Evolutionary conservation across 2,329 filamentous ascomycete species (phyloP), one percentile per base, ranked within the genome.

Genomic region (Grosmannia clavigera): DNA sequence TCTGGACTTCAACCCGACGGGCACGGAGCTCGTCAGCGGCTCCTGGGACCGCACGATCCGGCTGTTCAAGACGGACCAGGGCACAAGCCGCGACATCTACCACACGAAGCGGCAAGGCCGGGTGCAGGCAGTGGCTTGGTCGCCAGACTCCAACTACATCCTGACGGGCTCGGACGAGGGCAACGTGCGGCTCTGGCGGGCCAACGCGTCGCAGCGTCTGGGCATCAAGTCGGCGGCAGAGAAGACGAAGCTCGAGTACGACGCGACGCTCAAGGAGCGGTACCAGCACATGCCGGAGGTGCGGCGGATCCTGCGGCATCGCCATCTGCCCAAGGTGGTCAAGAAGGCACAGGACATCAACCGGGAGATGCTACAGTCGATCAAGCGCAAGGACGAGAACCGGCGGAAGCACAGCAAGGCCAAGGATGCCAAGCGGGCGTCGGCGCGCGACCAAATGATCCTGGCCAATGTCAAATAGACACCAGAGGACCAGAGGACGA

Each of bases 291-390:
- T 99, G 92, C 94, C 94, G 57, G 92, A 99, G 74, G 88, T 99
- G 66, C 83, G 85, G 67, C 83, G 95, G 59, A 99, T 99, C 72
- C 86, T 86, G 68, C 82, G 91, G 58, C 94, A 99, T 73, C 84
- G 94, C 64, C 94, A 97, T 74, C 76, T 96, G 63, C 94, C 94
- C 25, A 90, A 91, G 78, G 84, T 91, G 61, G 84, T 97, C 65
- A 96, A 96, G 85, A 97, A 96, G 82, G 92, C 92, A 4, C 85
- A 81, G 56, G 88, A 96, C 78, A 97, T 97, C 75, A 99, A 99
- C 83, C 76, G 77, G 61, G 90, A 95, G 70, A 94, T 97, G 73
- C 73, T 96, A 67, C 85, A 84, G 73, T 83, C 89, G 40, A 88
- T 96, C 72, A 96, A 95, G 83, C 81, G 90, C 67, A 85, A 85